These are phyloP conservation scores for Solanum pennellii DNA, from an alignment of 257 asterid species.

Conservation along the genomic window DNA sequence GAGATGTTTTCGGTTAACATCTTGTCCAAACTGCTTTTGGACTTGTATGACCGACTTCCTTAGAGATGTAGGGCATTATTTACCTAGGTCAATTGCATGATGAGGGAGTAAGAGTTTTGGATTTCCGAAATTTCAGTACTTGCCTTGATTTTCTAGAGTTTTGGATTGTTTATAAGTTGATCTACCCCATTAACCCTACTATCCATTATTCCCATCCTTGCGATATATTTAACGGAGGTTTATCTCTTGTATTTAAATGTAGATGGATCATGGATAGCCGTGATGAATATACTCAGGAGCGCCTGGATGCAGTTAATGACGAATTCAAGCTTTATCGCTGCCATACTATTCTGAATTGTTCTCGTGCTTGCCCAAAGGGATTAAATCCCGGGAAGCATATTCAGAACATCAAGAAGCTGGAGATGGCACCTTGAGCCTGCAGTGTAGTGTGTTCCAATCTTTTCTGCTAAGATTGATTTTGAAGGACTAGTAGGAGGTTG, in stretches of 20 bases:
- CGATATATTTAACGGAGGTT: background rate
- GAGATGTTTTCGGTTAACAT: background rate
- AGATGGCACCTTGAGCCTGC: conserved; percentile 12
- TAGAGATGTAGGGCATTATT: background rate
- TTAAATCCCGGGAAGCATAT: conserved; percentile 85
- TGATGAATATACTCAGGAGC: conserved; percentile 84
- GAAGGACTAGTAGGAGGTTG: conserved; percentile 6
- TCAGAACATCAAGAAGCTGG: conserved; percentile 86
- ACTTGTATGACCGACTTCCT: background rate
- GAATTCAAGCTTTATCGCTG: conserved; percentile 91
- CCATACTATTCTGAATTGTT: conserved; percentile 89
- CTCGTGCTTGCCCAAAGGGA: conserved; percentile 96
- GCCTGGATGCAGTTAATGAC: conserved; percentile 69
- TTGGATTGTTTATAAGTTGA: background rate
- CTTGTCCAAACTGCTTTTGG: background rate
- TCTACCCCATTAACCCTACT: background rate
- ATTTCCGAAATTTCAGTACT: background rate
- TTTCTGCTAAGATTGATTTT: conserved; percentile 7
- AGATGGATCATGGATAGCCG: conserved; percentile 99
- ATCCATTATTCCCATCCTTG: background rate
- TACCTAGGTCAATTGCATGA: background rate
- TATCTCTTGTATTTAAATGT: conserved; percentile 8
- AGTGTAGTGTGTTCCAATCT: background rate
- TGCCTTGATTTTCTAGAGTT: background rate
- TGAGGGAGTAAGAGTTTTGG: background rate